A percentile compares a stretch with the other conserved stretches of the same genome.
Conservation (phyloP, 352 stramenopile genomes). For the Blastocystis hominis region DNA sequence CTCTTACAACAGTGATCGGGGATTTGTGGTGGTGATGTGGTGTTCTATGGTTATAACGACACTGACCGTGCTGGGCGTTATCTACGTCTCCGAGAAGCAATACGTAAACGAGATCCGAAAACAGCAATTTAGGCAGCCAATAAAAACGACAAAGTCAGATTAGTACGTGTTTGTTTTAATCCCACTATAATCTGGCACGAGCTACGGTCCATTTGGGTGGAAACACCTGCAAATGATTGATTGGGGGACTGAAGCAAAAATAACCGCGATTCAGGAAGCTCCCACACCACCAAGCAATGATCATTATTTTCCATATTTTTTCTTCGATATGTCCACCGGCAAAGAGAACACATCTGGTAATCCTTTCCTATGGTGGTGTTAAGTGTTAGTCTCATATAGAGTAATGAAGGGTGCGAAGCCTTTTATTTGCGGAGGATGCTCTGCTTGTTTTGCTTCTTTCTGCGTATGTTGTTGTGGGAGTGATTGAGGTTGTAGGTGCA, state of each 20-base stretch:
- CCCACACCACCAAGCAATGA: background rate
- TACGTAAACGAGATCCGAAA: background rate
- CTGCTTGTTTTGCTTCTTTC: slow-evolving; percentile 43
- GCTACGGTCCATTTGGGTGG: background rate
- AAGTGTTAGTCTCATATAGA: slow-evolving; percentile 35
- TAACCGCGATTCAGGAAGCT: background rate
- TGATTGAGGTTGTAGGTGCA: slow-evolving; percentile 66
- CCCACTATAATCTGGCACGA: background rate
- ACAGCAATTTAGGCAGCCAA: slow-evolving; percentile 38
- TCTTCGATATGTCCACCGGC: slow-evolving; percentile 27
- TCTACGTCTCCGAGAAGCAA: background rate
- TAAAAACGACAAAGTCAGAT: slow-evolving; percentile 20
- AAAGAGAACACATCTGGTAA: background rate
- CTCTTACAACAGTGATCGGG: background rate
- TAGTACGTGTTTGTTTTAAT: slow-evolving; percentile 19
- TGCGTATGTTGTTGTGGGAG: background rate
- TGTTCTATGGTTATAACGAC: background rate
- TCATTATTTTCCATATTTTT: background rate
- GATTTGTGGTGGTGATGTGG: slow-evolving; percentile 9
- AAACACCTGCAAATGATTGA: background rate
- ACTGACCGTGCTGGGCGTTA: background rate
- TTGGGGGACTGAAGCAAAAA: background rate
- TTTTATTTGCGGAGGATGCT: slow-evolving; percentile 51
- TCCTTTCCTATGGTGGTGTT: too few relatives aligned
- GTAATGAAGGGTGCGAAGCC: slow-evolving; percentile 29